These are phyloP conservation scores for Mycena rebaudengoi DNA, from an alignment of 768 basidiomycete species.

Conservation along the genomic window DNA sequence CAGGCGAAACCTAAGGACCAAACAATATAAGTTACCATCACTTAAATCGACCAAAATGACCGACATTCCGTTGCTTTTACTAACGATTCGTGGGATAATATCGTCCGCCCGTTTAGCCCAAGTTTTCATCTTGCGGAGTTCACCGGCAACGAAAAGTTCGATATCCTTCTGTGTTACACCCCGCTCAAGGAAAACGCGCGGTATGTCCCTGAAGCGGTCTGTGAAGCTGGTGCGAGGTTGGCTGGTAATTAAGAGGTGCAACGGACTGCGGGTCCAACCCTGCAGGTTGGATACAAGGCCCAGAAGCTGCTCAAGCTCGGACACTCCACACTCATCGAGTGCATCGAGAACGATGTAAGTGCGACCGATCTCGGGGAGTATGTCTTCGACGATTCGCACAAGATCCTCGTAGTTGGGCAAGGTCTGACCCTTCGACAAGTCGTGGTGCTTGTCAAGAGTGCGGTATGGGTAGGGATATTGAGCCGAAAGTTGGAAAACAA, in stretches of 20 bases:
- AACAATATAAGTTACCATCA: neutral
- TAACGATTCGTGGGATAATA: neutral
- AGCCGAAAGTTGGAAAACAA: constrained; percentile 10
- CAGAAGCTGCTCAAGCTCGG: neutral
- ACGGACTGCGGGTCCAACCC: neutral
- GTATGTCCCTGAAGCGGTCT: neutral
- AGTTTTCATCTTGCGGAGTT: neutral
- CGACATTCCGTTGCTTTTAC: constrained; percentile 6
- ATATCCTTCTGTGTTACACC: neutral
- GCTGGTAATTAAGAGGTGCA: constrained; percentile 15
- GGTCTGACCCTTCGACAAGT: neutral
- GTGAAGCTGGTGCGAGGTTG: neutral
- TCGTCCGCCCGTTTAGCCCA: neutral
- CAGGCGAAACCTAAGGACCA: constrained; percentile 3
- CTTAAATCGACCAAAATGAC: neutral
- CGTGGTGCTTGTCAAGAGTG: neutral
- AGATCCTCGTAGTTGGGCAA: constrained; percentile 3
- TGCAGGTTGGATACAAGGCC: neutral
- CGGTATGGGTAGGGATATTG: neutral
- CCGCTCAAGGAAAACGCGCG: neutral
- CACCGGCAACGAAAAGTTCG: neutral
- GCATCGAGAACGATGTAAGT: constrained; percentile 12
- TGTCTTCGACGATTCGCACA: neutral
- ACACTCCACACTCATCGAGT: constrained; percentile 4
- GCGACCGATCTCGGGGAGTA: neutral